Conservation (phyloP, 2,329 filamentous ascomycete genomes). For the Neofusicoccum sp. region DNA sequence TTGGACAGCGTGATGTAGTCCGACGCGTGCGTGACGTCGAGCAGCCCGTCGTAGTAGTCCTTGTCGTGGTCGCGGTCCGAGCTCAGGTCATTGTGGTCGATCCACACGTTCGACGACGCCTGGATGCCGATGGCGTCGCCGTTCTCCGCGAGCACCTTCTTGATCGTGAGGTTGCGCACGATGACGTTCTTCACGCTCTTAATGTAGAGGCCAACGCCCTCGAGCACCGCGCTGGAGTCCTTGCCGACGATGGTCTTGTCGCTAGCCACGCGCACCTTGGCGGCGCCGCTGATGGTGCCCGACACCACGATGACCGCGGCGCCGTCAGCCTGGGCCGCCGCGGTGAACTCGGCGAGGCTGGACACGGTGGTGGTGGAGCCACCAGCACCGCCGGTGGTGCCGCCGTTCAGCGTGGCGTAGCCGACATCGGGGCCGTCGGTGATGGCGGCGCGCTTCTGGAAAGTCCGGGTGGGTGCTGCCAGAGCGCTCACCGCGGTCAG, state of each 20-base stretch:
- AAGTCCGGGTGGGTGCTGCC: slow-evolving; percentile 32
- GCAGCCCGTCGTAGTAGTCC: slow-evolving; percentile 68
- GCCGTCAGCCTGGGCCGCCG: slow-evolving; percentile 44
- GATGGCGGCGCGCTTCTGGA: slow-evolving; percentile 30
- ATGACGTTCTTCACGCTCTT: slow-evolving; percentile 55
- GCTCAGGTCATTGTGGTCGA: slow-evolving; percentile 66
- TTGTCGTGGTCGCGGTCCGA: slow-evolving; percentile 61
- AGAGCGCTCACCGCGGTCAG: slow-evolving; percentile 30
- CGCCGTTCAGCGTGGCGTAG: slow-evolving; percentile 35
- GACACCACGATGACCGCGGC: slow-evolving; percentile 49
- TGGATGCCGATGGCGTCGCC: slow-evolving; percentile 56
- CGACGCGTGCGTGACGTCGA: slow-evolving; percentile 62
- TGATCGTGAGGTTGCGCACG: slow-evolving; percentile 55
- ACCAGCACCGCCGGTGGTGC: slow-evolving; percentile 41
- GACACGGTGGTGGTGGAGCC: slow-evolving; percentile 36
- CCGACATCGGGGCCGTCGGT: slow-evolving; percentile 31
- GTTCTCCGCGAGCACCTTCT: slow-evolving; percentile 46
- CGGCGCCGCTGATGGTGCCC: slow-evolving; percentile 44
- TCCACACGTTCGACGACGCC: slow-evolving; percentile 55
- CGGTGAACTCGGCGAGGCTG: slow-evolving; percentile 40
- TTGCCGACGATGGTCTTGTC: slow-evolving; percentile 55
- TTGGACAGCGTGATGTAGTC: slow-evolving; percentile 62
- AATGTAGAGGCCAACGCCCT: slow-evolving; percentile 49
- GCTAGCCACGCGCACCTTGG: slow-evolving; percentile 46
- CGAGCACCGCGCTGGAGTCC: slow-evolving; percentile 44